Evolutionary conservation across 768 basidiomycete genomes (phyloP).

Genomic region (Mycena albidolilacea): DNA sequence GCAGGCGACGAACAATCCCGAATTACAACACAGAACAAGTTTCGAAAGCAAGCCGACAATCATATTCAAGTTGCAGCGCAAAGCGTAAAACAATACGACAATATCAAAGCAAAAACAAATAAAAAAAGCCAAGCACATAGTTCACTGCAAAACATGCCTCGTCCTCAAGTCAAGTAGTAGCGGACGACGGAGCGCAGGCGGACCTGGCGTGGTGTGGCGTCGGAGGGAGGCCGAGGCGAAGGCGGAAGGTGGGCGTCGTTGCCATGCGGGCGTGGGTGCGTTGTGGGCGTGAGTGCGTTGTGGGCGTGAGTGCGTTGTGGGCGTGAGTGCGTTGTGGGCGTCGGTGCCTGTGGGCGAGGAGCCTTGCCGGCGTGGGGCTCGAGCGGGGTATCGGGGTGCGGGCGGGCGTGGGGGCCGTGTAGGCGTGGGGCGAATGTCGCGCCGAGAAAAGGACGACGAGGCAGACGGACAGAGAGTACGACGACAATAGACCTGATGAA

Average conservation of each 20-base stretch:
- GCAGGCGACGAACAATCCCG: too few relatives aligned
- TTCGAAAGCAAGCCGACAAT: too few relatives aligned
- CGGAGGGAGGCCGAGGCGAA: background rate
- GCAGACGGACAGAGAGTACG: background rate
- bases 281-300: background rate
- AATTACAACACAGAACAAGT: too few relatives aligned
- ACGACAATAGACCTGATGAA: conserved; percentile 3
- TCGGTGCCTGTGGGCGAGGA: conserved; percentile 14
- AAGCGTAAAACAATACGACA: too few relatives aligned
- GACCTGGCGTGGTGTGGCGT: too few relatives aligned
- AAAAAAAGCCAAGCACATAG: too few relatives aligned
- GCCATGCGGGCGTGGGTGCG: conserved; percentile 3
- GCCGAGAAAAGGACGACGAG: background rate
- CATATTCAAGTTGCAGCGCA: too few relatives aligned
- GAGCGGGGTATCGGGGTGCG: background rate
- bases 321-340: conserved; percentile 11
- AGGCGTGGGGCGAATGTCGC: conserved; percentile 12
- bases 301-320: conserved; percentile 11
- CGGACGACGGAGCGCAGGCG: too few relatives aligned
- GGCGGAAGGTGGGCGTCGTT: background rate
- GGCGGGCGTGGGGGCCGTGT: conserved; percentile 4
- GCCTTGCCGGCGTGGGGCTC: conserved; percentile 18
- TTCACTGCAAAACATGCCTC: too few relatives aligned
- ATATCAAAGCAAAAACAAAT: too few relatives aligned
- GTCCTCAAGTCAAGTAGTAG: too few relatives aligned